Evolutionary conservation across 1,284 basidiomycete species (phyloP).

Genomic region (Ceratobasidium sp.): DNA sequence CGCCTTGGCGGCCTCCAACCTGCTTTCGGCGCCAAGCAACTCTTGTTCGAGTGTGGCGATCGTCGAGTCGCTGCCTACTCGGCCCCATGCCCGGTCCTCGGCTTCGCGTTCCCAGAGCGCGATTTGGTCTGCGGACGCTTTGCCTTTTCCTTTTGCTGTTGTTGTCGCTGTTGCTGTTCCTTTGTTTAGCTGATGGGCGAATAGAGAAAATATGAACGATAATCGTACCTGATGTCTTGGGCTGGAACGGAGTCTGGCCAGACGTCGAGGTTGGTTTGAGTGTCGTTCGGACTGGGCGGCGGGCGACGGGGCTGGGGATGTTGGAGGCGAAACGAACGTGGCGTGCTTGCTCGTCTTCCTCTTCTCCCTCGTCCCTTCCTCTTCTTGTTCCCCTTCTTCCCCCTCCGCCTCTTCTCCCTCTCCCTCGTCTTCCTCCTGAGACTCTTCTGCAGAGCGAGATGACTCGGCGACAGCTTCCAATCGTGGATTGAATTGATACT

Average conservation of each 20-base stretch:
- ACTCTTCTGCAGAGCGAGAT: background rate
- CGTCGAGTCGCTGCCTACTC: constrained; percentile 3
- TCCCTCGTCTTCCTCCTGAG: background rate
- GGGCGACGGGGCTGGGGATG: constrained; percentile 42
- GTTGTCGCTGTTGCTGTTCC: constrained; percentile 60
- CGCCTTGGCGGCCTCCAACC: constrained; percentile 12
- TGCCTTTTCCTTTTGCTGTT: constrained; percentile 63
- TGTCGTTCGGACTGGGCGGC: constrained; percentile 13
- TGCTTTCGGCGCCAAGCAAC: constrained; percentile 11
- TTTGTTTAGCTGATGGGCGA: constrained; percentile 49
- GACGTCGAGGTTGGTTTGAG: background rate
- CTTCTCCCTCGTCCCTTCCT: background rate
- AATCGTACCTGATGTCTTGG: constrained; percentile 15
- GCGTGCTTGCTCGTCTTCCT: constrained; percentile 46
- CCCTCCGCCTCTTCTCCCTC: background rate
- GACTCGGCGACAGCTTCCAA: constrained; percentile 28
- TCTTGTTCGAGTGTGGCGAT: constrained; percentile 30
- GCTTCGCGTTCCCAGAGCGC: constrained; percentile 37
- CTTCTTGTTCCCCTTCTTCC: background rate
- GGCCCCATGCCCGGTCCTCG: constrained; percentile 33
- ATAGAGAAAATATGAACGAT: background rate
- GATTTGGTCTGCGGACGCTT: constrained; percentile 47
- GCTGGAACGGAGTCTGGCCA: constrained; percentile 43
- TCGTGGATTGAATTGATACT: background rate
- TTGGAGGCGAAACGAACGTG: constrained; percentile 54